These are phyloP conservation scores for Kwoniella pini DNA, from an alignment of 768 basidiomycete species.

Conservation along the genomic window DNA sequence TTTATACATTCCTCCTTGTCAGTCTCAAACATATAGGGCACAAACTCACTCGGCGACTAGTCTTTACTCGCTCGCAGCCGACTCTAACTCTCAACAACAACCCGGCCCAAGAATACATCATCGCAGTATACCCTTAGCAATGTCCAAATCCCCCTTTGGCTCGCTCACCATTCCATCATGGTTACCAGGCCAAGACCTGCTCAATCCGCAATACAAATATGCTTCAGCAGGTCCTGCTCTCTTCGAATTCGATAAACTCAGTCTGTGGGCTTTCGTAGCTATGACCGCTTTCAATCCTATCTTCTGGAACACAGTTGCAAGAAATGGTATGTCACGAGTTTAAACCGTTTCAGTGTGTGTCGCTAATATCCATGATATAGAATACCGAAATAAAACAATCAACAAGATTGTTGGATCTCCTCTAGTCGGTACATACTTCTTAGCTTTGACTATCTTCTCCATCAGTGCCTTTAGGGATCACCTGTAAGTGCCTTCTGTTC, in stretches of 20 bases:
- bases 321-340: conserved; percentile 67
- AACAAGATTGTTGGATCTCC: conserved; percentile 78
- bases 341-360: too few relatives aligned
- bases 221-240: conserved; percentile 16
- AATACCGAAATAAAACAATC: conserved; percentile 82
- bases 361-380: too few relatives aligned
- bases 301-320: conserved; percentile 94
- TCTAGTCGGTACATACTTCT: conserved; percentile 77
- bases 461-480: conserved; percentile 83
- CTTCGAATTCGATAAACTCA: conserved; percentile 67
- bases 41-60: too few relatives aligned
- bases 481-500: too few relatives aligned
- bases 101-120: too few relatives aligned
- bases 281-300: conserved; percentile 86
- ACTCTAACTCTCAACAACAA: background rate
- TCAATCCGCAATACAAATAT: conserved; percentile 9
- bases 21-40: background rate
- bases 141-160: conserved; percentile 17
- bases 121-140: too few relatives aligned
- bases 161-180: conserved; percentile 34
- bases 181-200: conserved; percentile 31
- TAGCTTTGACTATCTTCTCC: conserved; percentile 79
- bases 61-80: too few relatives aligned
- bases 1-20: background rate
- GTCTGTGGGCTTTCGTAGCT: conserved; percentile 67